These are phyloP conservation scores for Anisodus tanguticus DNA, from an alignment of 257 asterid species.

Conservation along the genomic window DNA sequence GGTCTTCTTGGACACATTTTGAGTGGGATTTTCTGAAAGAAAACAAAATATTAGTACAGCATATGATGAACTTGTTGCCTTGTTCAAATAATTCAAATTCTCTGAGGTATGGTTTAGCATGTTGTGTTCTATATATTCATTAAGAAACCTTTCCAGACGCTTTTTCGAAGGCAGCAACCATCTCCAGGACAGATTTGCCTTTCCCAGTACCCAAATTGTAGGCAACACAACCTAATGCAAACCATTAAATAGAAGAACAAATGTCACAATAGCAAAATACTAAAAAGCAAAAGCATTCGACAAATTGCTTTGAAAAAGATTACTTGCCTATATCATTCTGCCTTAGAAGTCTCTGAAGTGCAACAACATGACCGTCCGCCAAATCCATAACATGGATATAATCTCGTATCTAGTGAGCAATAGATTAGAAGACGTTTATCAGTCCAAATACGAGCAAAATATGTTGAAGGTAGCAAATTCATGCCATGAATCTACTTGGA, in stretches of 20 bases:
- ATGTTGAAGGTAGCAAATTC: neutral
- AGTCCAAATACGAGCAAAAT: neutral
- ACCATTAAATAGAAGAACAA: conserved; percentile 14
- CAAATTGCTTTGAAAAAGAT: neutral
- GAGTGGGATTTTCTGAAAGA: conserved; percentile 67
- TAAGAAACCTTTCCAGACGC: conserved; percentile 77
- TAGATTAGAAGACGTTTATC: neutral
- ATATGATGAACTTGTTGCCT: neutral
- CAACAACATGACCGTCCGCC: conserved; percentile 95
- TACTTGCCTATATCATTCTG: conserved; percentile 59
- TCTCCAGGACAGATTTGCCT: conserved; percentile 93
- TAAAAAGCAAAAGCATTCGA: neutral
- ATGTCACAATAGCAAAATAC: neutral
- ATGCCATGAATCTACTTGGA: neutral
- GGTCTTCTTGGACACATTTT: conserved; percentile 87
- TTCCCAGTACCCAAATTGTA: conserved; percentile 91
- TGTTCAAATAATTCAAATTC: neutral
- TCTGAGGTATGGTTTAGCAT: neutral
- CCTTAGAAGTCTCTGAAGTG: conserved; percentile 75
- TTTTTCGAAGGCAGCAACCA: conserved; percentile 84
- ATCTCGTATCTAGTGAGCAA: conserved; percentile 68
- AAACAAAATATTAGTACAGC: neutral
- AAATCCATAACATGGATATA: conserved; percentile 98
- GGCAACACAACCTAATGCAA: conserved; percentile 71
- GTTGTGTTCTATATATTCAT: neutral